Evolutionary conservation across 2,329 filamentous ascomycete species (phyloP), one percentile per base, ranked within the genome.

Genomic region (Botrytis byssoidea): DNA sequence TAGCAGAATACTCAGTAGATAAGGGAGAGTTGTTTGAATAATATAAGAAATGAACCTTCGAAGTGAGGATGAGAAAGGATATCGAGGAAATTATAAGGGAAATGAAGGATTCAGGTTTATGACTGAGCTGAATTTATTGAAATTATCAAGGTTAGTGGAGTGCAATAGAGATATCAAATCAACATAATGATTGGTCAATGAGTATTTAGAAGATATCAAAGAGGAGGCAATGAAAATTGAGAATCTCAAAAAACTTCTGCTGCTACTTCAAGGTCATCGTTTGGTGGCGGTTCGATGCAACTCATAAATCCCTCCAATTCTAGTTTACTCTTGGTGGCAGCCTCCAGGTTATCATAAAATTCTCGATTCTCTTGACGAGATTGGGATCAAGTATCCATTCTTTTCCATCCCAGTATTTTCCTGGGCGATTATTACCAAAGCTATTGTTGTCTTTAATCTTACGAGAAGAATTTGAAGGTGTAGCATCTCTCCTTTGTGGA

Each of bases 81-180:
- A 51, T 51, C 1, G 1, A 2, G 22, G 4, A 25, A 51, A 22
- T 25, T 4, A 10, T 12, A 4, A 25, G 0, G 22, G 10, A 12
- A 10, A 51, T 25, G 3, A 25, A 51, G 22, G 5, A 25, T 51
- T n/a, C 22, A 51, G 25, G 48, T n/a, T n/a, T 14, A 14, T n/a
- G 22, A 51, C 12, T n/a, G 48, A 51, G 48, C 10, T 51, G 25
- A 14, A 25, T 4, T 12, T 14, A 2, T 51, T n/a, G 22, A 14
- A n/a, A 14, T 25, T 5, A 46, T n/a, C 3, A 14, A 51, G 25
- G 2, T 4, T 4, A 14, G 48, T 25, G 12, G 8, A n/a, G 22
- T 5, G 10, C 2, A 14, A 51, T 6, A 25, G 10, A 5, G 4
- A n/a, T 5, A 25, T 51, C 9, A 4, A n/a, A 25, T 51, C 48